Base-by-base conservation (phyloP, 257 asterid species). In the Phtheirospermum japonicum region DNA sequence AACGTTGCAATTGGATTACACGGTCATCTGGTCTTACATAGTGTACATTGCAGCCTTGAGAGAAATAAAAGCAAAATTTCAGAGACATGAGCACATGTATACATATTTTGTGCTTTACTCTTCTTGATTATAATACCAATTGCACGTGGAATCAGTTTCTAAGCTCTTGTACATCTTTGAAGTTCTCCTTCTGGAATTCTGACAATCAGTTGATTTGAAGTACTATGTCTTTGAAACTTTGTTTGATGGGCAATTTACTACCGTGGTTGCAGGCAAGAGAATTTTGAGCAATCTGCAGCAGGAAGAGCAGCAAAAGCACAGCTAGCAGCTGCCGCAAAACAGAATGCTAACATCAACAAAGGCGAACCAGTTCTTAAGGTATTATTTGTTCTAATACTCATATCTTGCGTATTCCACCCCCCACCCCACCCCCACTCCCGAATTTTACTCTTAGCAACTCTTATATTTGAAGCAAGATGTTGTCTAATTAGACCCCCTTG, bases 341-440 rank as follows among this genome's bases (percentile, higher is more conserved):
- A 87, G 28, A 79, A 87, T 55, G 78, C 85, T 40, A 85, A 87
- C 57, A n/a, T 84, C 37, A 85, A 75, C 68, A 83, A 71, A 68
- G 95, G 88, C 60, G 96, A 87, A 75, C 97, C 97, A 13, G 85
- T 77, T 66, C 89, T 90, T 17, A 90, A 90, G 97, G 97, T 89
- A 74, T 57, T 45, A 31, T 20, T 14, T 20, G 54, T 53, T 7
- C 49, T 17, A 16, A 36, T 36, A 36, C 8, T 36, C 28, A 23
- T 23, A 23, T n/a, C n/a, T n/a, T n/a, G n/a, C n/a, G n/a, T n/a
- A n/a, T n/a, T n/a, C n/a, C n/a, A n/a, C n/a, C n/a, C n/a, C n/a
- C n/a, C n/a, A n/a, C n/a, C n/a, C n/a, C n/a, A n/a, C n/a, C n/a
- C n/a, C n/a, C n/a, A n/a, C n/a, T n/a, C n/a, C n/a, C n/a, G n/a